Evolutionary conservation across 495 filamentous ascomycete species (phyloP), one percentile per base, ranked within the genome.

Genomic region (Penicillium alfredii): DNA sequence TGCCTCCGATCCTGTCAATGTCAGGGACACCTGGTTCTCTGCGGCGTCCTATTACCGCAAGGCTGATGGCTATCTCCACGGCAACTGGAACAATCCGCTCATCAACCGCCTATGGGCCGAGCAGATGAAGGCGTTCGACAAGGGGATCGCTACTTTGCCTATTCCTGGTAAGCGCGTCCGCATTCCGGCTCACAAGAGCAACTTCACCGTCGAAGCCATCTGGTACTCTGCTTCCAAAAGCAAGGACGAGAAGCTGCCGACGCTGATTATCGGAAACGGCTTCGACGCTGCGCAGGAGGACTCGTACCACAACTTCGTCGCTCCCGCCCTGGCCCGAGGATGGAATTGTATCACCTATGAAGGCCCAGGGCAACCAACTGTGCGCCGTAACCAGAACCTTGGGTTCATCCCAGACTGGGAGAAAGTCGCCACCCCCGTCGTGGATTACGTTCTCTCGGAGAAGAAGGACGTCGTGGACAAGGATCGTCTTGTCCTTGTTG

Each of bases 321-420:
- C 51, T 5, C 43, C 51, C 0, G 58, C 53, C 2, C 49, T 72
- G 1, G 56, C 47, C n/a, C 56, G 70, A 4, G 68, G 71, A 4
- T 72, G 51, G 34, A 70, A 74, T 40, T 47, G 58, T 34, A 58
- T 72, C 33, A 60, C 55, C 1, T 75, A 67, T 29, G 72, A 75
- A 34, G 71, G 72, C 0, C 71, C 71, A 0, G 72, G 71, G 2
- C 71, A 73, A 35, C 56, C 60, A 5, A 63, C 58, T 2, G 60
- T 70, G 3, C 56, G 57, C 4, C 62, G 68, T 2, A 16, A 68
- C 8, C 68, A 76, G 42, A 53, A 56, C 10, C 7, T 63, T 6
- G 68, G 70, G 5, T 73, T 74, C 50, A 71, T 71, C 31, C 49
- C 50, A 4, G 51, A 73, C 10, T 76, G 71, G 69, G 62, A 68